Base-by-base conservation (phyloP, 768 basidiomycete genomes). In the Butyriboletus loyo region DNA sequence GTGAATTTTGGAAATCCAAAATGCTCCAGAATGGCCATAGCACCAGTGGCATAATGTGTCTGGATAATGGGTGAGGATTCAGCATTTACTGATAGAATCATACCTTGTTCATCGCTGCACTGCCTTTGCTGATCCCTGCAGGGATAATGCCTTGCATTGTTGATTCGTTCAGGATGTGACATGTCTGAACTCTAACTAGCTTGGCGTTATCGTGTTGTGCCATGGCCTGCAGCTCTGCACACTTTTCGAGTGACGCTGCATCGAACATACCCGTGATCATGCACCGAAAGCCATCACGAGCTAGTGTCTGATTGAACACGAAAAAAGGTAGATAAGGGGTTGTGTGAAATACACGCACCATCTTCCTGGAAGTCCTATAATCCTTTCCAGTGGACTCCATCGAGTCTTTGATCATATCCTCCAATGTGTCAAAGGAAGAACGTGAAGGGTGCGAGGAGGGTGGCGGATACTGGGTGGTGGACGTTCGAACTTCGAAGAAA, bases 271-370 rank as follows among this genome's bases (percentile, higher is more conserved):
- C 35, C 2, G n/a, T n/a, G n/a, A n/a, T n/a, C n/a, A n/a, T n/a
- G n/a, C n/a, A n/a, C n/a, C n/a, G n/a, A n/a, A n/a, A 54, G 24
- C 42, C 24, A 27, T 43, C 47, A 15, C 42, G 42, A 6, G 36
- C 48, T 19, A 50, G 28, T 2, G 17, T 19, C 45, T 47, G 32
- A 24, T 41, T n/a, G 14, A 35, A 40, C 13, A 25, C 22, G 5
- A 39, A 17, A 25, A 19, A 3, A 21, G 27, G 10, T 3, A 21
- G 13, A 25, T 6, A n/a, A 30, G 3, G n/a, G 11, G 19, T 22
- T 7, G 13, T n/a, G 37, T 2, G n/a, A 27, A 25, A 47, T 21
- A 17, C 1, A 7, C 38, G 21, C 4, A 34, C 44, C 28, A 2
- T 40, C 14, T 5, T 27, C 24, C 17, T 39, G 5, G 5, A 32